Conservation (phyloP, 768 basidiomycete species). For the Leccinum olivaceopallidum region DNA sequence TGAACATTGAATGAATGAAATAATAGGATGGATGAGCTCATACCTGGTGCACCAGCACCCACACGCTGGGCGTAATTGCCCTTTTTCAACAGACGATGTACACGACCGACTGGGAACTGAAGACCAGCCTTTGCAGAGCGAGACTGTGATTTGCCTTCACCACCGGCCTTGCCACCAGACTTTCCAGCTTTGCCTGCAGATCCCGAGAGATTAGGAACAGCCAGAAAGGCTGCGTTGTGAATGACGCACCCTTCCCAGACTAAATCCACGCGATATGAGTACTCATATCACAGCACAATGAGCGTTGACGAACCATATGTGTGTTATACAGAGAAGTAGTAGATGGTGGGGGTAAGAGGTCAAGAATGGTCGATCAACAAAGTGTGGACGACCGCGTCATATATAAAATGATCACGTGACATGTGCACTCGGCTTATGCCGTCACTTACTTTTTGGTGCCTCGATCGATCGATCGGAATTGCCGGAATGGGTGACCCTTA, state of each 20-base stretch:
- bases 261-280: constrained; percentile 12
- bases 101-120: constrained; percentile 91
- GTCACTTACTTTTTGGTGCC: too few relatives aligned
- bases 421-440: background rate
- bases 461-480: too few relatives aligned
- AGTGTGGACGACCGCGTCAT: constrained; percentile 29
- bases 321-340: constrained; percentile 20
- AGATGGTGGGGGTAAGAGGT: constrained; percentile 29
- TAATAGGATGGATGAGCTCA: constrained; percentile 12
- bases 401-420: constrained; percentile 38
- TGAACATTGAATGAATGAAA: background rate
- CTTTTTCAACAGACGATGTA: constrained; percentile 84
- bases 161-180: constrained; percentile 50
- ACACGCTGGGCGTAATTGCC: constrained; percentile 89
- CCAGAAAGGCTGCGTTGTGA: background rate
- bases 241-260: constrained; percentile 35
- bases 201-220: constrained; percentile 10
- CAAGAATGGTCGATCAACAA: constrained; percentile 36
- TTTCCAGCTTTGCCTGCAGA: constrained; percentile 49
- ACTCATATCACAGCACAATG: background rate
- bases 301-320: constrained; percentile 27
- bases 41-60: constrained; percentile 86
- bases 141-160: constrained; percentile 60
- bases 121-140: constrained; percentile 75
- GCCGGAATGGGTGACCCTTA: too few relatives aligned